phyloP scores from a whole-genome alignment of 148 eudicot genomes.

The Chenopodium quinoa region DNA sequence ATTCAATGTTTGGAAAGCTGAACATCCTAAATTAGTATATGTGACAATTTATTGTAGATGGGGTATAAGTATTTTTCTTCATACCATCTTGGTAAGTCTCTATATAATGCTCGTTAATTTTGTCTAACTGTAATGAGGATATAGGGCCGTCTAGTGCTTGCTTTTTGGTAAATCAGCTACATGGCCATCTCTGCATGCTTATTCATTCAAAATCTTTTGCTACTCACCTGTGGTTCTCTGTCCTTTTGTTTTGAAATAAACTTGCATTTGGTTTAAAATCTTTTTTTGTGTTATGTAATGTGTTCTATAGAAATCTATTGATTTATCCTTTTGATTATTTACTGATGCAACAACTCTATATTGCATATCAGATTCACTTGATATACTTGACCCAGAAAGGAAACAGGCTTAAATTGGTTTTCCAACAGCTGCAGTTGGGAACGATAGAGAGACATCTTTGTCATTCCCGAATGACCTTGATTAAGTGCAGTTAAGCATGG shows the following conservation, averaged over 20 bases:
- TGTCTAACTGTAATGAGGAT: slow-evolving; percentile 8
- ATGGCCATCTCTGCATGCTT: slow-evolving; percentile 12
- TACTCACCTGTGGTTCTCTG: background rate
- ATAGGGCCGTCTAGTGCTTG: slow-evolving; percentile 9
- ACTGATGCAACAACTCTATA: slow-evolving; percentile 8
- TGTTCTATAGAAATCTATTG: background rate
- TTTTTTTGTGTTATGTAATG: background rate
- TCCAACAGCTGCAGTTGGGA: background rate
- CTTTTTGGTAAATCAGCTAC: slow-evolving; percentile 10
- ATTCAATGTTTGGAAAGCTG: background rate
- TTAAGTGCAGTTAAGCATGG: slow-evolving; percentile 25
- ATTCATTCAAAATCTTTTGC: background rate
- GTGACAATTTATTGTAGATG: background rate
- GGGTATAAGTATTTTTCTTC: background rate
- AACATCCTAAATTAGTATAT: background rate
- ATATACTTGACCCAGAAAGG: background rate
- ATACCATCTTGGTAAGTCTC: slow-evolving; percentile 2
- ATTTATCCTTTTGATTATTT: background rate
- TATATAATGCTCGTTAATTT: background rate
- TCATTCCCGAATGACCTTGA: slow-evolving; percentile 11
- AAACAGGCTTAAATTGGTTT: background rate
- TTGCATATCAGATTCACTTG: slow-evolving; percentile 11
- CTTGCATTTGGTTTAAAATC: background rate
- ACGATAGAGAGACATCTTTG: background rate
- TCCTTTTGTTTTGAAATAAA: background rate